Base-by-base conservation (phyloP, 108 stramenopile species). In the Nitzschia inconspicua region DNA sequence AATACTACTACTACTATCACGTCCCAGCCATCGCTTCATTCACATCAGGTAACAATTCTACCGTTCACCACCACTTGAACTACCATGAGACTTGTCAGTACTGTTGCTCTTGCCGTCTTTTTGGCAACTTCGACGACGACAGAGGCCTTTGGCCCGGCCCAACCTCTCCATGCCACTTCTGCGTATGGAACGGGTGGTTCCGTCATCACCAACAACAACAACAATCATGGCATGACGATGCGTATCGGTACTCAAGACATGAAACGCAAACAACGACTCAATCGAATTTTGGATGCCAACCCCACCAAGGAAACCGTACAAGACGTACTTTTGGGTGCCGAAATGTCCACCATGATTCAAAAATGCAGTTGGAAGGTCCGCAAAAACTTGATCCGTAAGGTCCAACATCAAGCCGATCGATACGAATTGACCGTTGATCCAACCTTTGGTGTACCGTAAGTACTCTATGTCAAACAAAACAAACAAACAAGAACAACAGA, bases 331-430 rank as follows among this genome's bases (percentile, higher is more conserved):
- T 22, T 55, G 20, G 30, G 13, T 34, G 47, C 14, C 0, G 3
- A 25, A 35, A 16, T 6, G 29, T 18, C 16, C 23, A 29, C 14
- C 11, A n/a, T 44, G 29, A 36, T 73, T 42, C 28, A 65, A 39
- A 51, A 60, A 14, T 28, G 19, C 23, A 58, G 66, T 42, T 73
- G 72, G 72, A 73, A 66, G 51, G 44, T 73, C 0, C 72, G 72
- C 16, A 65, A 59, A 25, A 25, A 49, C 47, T 34, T 64, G 47
- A 37, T 54, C 24, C 72, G 72, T 0, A 73, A 73, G 40, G 28
- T 73, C 16, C 25, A 34, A 13, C 13, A 29, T 1, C 57, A 55
- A 32, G 72, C 72, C 0, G 27, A 29, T 8, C 47, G 37, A 52
- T 53, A 60, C 26, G 64, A 56, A 42, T 27, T 61, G 14, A 41